Conservation (phyloP, 2,329 filamentous ascomycete genomes). For the Thelonectria blattea region DNA sequence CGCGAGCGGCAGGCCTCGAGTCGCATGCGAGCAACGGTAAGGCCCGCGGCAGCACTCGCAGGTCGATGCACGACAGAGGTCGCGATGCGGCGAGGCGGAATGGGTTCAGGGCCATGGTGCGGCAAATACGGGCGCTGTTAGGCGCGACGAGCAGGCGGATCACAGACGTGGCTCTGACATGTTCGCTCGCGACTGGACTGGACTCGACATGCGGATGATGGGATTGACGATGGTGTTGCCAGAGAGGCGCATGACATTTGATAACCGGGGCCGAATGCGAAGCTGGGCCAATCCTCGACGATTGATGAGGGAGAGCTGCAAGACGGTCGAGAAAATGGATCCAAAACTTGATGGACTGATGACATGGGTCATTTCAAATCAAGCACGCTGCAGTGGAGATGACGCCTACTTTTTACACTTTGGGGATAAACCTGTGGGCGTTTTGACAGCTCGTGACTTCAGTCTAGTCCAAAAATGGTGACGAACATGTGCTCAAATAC, state of each 20-base stretch:
- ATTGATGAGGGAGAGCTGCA: not conserved
- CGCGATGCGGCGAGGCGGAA: constrained; percentile 32
- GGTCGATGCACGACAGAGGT: constrained; percentile 16
- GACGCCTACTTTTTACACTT: too few species aligned
- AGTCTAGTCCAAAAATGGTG: too few species aligned
- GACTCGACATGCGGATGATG: constrained; percentile 26
- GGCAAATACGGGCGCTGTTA: constrained; percentile 23
- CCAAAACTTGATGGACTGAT: constrained; percentile 17
- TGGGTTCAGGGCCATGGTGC: constrained; percentile 34
- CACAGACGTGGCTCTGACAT: constrained; percentile 37
- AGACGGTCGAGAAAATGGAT: not conserved
- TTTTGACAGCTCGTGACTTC: too few species aligned
- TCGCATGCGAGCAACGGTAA: constrained; percentile 22
- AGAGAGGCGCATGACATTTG: constrained; percentile 20
- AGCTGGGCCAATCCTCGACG: constrained; percentile 13
- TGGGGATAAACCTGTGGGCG: too few species aligned
- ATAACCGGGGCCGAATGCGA: constrained; percentile 8
- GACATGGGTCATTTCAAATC: not conserved
- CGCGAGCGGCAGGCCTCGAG: constrained; percentile 10
- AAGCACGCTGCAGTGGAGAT: not conserved
- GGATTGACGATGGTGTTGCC: constrained; percentile 28
- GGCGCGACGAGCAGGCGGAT: not conserved
- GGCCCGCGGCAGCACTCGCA: not conserved
- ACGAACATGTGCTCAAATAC: too few species aligned
- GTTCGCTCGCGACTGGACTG: constrained; percentile 42